Evolutionary conservation across 495 filamentous ascomycete genomes (phyloP), one percentile per base, ranked within the genome.

Genomic region (Podospora pseudocomata): DNA sequence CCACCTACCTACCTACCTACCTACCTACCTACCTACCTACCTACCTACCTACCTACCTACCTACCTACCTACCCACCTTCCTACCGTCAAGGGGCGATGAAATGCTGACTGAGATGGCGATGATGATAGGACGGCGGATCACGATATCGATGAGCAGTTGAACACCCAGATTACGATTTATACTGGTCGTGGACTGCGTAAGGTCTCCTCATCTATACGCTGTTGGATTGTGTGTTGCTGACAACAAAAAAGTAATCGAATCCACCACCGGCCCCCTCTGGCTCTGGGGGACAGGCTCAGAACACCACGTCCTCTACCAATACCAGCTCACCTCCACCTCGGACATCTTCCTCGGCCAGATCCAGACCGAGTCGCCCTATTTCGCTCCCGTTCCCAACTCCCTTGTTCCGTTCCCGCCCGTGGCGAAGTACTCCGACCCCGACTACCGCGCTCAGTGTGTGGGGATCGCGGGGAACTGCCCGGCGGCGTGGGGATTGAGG

Each of bases 331-430:
- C 82, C 62, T 85, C 84, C 60, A 90, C 91, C 4, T 80, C 86
- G 71, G 88, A 91, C 69, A 81, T 94, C 63, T 89, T 88, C 74
- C 88, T 87, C 75, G 89, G 90, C 20, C 86, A 90, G 76, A 89
- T 94, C 73, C 92, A 96, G 72, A 93, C 92, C 7, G 92, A 96
- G 78, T 92, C 92, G 1, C 91, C 90, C 71, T 87, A 81, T 68
- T 92, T 88, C 74, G 87, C 90, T 76, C 89, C 90, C 4, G 83
- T 79, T 27, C 90, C 91, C 18, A 78, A 82, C 65, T 89, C 88
- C 11, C 81, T 82, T 20, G 74, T 83, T 6, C 88, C 89, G 7
- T 91, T 89, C 78, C 79, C 75, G 1, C 68, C 78, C 1, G 78
- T 82, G 13, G 5, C 74, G 0, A 77, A 79, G 15, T 76, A 87